Conservation (phyloP, 129 eudicot species). For the Chrysanthemum makinoi region DNA sequence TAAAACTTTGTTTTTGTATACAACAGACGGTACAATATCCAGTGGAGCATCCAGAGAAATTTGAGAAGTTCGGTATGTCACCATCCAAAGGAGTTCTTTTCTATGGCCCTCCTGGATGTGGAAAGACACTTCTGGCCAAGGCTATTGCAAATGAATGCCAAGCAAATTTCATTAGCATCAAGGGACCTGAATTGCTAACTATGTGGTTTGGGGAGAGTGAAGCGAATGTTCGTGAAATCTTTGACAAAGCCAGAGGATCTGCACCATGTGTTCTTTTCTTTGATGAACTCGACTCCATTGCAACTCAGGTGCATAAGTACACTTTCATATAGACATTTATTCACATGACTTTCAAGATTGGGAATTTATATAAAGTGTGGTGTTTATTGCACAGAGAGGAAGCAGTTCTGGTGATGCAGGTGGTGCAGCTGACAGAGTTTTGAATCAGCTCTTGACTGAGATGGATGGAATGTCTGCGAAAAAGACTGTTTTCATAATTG, state of each 20-base stretch:
- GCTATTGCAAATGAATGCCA: slow-evolving; percentile 17
- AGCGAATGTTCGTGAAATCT: slow-evolving; percentile 13
- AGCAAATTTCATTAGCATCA: slow-evolving; percentile 9
- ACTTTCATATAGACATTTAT: no score
- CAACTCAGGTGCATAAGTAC: slow-evolving; percentile 4
- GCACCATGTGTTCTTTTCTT: slow-evolving; percentile 14
- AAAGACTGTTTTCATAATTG: slow-evolving; percentile 62
- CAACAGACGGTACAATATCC: slow-evolving; percentile 22
- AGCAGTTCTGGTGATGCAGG: slow-evolving; percentile 61
- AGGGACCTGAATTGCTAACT: slow-evolving; percentile 12
- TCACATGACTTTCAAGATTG: neutral
- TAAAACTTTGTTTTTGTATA: slow-evolving; percentile 29
- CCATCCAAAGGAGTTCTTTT: slow-evolving; percentile 9
- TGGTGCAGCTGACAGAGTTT: slow-evolving; percentile 60
- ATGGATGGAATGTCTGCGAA: slow-evolving; percentile 46
- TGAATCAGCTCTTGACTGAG: slow-evolving; percentile 61
- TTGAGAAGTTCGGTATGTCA: slow-evolving; percentile 14
- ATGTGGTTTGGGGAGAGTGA: slow-evolving; percentile 19
- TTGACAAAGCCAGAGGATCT: slow-evolving; percentile 12
- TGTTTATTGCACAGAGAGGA: slow-evolving; percentile 45
- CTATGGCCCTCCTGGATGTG: slow-evolving; percentile 15
- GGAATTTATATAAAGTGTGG: neutral
- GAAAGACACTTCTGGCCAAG: slow-evolving; percentile 12
- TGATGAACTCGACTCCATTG: slow-evolving; percentile 11
- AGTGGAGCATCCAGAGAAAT: slow-evolving; percentile 55